Conservation (phyloP, 1,284 basidiomycete genomes). For the Mycena citricolor region DNA sequence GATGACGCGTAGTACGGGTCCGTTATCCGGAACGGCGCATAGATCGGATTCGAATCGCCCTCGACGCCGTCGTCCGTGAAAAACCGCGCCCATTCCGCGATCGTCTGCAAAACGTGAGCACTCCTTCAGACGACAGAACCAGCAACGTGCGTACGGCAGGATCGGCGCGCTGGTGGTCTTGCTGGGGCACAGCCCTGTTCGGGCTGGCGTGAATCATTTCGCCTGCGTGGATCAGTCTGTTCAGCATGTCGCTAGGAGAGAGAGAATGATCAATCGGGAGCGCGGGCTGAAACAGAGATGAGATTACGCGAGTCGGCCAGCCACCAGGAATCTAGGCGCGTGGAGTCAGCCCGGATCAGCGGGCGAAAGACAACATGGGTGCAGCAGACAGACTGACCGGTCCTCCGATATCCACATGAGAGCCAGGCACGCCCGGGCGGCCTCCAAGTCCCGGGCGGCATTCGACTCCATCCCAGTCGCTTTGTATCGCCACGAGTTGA, state of each 20-base stretch:
- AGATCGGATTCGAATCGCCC: too few species aligned
- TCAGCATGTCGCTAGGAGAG: slow-evolving; percentile 12
- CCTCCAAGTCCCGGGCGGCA: slow-evolving; percentile 56
- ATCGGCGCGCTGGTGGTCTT: too few species aligned
- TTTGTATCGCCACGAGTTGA: slow-evolving; percentile 73
- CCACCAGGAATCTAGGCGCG: slow-evolving; percentile 7
- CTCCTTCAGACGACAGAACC: too few species aligned
- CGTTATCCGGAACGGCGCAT: too few species aligned
- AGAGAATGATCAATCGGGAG: neutral
- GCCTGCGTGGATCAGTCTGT: slow-evolving; percentile 11
- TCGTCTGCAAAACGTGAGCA: too few species aligned
- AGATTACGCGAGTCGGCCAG: slow-evolving; percentile 12
- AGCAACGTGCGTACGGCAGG: too few species aligned
- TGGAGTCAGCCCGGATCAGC: too few species aligned
- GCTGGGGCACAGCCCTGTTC: too few species aligned
- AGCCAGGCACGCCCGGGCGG: slow-evolving; percentile 67
- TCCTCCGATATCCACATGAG: slow-evolving; percentile 45
- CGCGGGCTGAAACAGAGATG: neutral
- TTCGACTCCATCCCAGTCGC: slow-evolving; percentile 51
- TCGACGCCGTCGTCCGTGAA: too few species aligned
- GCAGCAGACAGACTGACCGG: neutral
- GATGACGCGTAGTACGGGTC: too few species aligned
- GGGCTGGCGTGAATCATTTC: too few species aligned
- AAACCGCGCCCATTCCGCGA: too few species aligned
- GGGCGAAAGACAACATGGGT: neutral